Percentiles rank a stretch among this genome's conserved stretches.
These are phyloP conservation scores for Scheffersomyces stipitis DNA, from an alignment of 805 yeast genomes.

Conservation along the genomic window DNA sequence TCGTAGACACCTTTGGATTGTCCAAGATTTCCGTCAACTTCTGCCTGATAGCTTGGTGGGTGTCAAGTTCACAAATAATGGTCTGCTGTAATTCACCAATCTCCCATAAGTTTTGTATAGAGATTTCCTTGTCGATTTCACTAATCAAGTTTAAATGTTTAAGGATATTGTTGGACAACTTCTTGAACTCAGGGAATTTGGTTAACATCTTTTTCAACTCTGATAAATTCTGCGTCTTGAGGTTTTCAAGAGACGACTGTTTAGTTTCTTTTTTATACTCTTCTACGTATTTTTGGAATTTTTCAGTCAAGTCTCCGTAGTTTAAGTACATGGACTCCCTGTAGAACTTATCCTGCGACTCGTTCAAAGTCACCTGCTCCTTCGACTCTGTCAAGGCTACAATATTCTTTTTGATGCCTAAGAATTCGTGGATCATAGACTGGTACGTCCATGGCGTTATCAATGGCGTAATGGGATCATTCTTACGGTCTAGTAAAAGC, in stretches of 20 bases:
- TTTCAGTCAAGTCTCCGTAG: constrained; percentile 93
- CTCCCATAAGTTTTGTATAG: constrained; percentile 67
- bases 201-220: constrained; percentile 92
- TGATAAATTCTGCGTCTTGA: constrained; percentile 65
- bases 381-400: constrained; percentile 67
- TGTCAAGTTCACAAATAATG: constrained; percentile 55
- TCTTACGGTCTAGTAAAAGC: constrained; percentile 75
- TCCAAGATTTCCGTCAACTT: constrained; percentile 56
- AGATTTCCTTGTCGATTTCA: constrained; percentile 77
- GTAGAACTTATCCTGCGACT: constrained; percentile 74
- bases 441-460: constrained; percentile 97
- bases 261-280: constrained; percentile 81
- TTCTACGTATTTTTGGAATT: constrained; percentile 79
- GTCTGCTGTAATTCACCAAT: constrained; percentile 89
- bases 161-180: constrained; percentile 80
- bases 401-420: constrained; percentile 79
- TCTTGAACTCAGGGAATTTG: constrained; percentile 90
- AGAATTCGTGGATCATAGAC: constrained; percentile 92
- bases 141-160: constrained; percentile 90
- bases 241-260: constrained; percentile 53
- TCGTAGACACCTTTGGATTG: constrained; percentile 42
- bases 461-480: constrained; percentile 92
- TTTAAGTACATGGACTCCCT: constrained; percentile 80
- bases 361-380: constrained; percentile 46
- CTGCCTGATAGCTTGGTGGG: constrained; percentile 41